Conservation (phyloP, 108 stramenopile genomes). For the Tribonema minus region DNA sequence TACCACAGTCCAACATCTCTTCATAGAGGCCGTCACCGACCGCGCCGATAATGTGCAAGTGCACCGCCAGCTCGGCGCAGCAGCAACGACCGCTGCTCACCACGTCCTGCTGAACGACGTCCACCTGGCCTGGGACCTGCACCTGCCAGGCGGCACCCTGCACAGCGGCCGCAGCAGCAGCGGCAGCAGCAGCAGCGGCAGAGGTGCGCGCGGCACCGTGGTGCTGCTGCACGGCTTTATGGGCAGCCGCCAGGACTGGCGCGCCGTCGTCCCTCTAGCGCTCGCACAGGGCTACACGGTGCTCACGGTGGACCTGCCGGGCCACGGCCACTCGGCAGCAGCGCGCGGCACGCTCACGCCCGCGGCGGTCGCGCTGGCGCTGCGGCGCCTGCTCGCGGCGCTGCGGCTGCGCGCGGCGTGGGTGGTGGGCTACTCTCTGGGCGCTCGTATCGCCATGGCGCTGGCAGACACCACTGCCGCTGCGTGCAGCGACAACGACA, state of each 20-base stretch:
- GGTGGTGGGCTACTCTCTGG: slow-evolving; percentile 40
- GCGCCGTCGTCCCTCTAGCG: slow-evolving; percentile 2
- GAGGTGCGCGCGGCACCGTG: neutral
- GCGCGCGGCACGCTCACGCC: neutral
- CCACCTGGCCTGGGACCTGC: slow-evolving; percentile 7
- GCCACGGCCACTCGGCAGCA: too few species aligned
- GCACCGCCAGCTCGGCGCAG: slow-evolving; percentile 7
- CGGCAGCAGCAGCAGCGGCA: neutral
- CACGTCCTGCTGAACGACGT: neutral
- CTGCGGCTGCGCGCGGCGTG: slow-evolving; percentile 3
- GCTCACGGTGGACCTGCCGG: slow-evolving; percentile 20
- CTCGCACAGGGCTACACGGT: slow-evolving; percentile 6
- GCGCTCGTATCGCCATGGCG: slow-evolving; percentile 14
- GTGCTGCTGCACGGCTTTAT: slow-evolving; percentile 43
- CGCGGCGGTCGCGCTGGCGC: neutral
- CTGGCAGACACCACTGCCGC: slow-evolving; percentile 7
- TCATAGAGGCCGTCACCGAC: slow-evolving; percentile 35
- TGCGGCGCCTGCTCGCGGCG: neutral
- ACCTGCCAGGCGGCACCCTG: neutral
- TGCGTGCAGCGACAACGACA: neutral
- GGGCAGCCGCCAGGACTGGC: slow-evolving; percentile 33
- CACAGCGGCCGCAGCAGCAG: neutral
- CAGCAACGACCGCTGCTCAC: neutral
- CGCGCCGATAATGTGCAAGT: slow-evolving; percentile 6
- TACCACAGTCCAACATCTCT: neutral